phyloP scores from a whole-genome alignment of 768 basidiomycete genomes.

The Naganishia vishniacii region DNA sequence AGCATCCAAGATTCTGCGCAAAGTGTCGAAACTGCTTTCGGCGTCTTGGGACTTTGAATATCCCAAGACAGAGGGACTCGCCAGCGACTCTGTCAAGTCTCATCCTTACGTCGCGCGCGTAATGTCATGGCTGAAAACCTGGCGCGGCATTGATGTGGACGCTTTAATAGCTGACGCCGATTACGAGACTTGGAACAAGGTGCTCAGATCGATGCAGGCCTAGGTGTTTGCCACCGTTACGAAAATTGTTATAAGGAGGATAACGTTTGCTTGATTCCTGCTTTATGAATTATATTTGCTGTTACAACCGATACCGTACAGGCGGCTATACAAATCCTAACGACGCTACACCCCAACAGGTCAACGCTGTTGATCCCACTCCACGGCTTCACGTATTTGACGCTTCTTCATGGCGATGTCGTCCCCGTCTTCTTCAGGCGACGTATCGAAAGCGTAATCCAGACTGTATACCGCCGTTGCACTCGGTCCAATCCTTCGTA shows the following conservation, averaged over 20 bases:
- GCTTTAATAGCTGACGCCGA: slow-evolving; percentile 36
- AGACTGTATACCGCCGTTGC: slow-evolving; percentile 36
- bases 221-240: not conserved
- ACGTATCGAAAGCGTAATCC: slow-evolving; percentile 36
- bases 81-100: not conserved
- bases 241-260: not conserved
- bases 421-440: slow-evolving; percentile 8
- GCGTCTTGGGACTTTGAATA: slow-evolving; percentile 4
- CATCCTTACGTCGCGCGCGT: slow-evolving; percentile 23
- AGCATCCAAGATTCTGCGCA: slow-evolving; percentile 33
- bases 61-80: not conserved
- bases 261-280: not conserved
- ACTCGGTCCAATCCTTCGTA: slow-evolving; percentile 19
- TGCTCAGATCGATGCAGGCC: slow-evolving; percentile 7
- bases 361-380: slow-evolving; percentile 16
- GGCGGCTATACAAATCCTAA: not conserved
- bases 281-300: not conserved
- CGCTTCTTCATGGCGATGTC: slow-evolving; percentile 19
- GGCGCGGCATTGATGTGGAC: slow-evolving; percentile 32
- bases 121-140: slow-evolving; percentile 30
- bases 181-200: slow-evolving; percentile 30
- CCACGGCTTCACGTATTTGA: slow-evolving; percentile 21
- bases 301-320: not conserved
- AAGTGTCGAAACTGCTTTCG: slow-evolving; percentile 26
- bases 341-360: too few species aligned